A percentile compares a stretch with the other conserved stretches of the same genome.
These are phyloP conservation scores for Eucalyptus viminalis DNA, from an alignment of 345 rosid genomes.

Conservation along the genomic window DNA sequence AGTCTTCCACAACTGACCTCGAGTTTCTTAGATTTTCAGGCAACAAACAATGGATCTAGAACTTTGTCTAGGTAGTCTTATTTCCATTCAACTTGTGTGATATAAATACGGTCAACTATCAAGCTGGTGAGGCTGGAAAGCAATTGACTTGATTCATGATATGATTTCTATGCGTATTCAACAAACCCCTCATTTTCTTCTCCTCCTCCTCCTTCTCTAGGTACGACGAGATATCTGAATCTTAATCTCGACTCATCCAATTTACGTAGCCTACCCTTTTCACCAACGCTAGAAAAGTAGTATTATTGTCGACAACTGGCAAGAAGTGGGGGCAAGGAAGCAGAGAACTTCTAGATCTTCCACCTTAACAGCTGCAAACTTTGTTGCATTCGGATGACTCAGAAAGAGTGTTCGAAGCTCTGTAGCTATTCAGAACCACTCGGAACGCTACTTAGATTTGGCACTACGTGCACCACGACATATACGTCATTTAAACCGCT, in stretches of 20 bases:
- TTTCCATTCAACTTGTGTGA: not conserved
- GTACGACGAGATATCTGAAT: not conserved
- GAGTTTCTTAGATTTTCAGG: not conserved
- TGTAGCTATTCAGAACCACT: not conserved
- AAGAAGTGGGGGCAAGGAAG: not conserved
- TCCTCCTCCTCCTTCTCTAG: not conserved
- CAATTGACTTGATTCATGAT: not conserved
- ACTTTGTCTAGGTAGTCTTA: accelerated
- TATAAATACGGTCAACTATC: not conserved
- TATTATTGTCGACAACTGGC: not conserved
- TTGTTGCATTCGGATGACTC: not conserved
- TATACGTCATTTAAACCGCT: not conserved
- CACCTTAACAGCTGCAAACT: not conserved
- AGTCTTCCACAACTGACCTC: not conserved
- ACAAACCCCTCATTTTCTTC: accelerated
- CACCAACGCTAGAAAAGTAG: not conserved
- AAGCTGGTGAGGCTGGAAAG: not conserved
- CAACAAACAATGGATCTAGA: not conserved
- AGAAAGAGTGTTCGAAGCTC: not conserved
- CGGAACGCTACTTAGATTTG: not conserved
- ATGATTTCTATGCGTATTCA: accelerated
- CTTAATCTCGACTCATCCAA: not conserved
- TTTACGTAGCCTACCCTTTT: not conserved
- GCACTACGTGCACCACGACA: not conserved
- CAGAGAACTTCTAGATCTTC: not conserved